Evolutionary conservation across 2,329 filamentous ascomycete species (phyloP).

Genomic region (Alternaria consortialis): DNA sequence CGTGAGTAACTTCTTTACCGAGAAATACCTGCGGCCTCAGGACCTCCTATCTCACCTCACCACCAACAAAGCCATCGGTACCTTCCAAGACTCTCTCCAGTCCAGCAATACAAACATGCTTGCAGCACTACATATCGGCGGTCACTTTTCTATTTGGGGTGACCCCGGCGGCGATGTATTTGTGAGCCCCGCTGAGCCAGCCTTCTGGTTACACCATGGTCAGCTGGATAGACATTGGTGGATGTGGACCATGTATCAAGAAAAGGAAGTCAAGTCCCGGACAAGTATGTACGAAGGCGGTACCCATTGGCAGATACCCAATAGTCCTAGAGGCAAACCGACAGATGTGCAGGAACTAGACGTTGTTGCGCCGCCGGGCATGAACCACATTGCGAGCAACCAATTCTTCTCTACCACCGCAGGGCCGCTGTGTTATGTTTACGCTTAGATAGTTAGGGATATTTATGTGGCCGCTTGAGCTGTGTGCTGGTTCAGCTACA

Average conservation of each 20-base stretch:
- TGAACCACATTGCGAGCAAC: conserved; percentile 33
- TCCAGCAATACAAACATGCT: conserved; percentile 14
- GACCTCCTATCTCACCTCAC: conserved; percentile 39
- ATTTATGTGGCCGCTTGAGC: too few relatives aligned
- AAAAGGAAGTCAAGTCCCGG: conserved; percentile 40
- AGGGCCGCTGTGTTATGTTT: conserved; percentile 47
- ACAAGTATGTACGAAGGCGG: conserved; percentile 52
- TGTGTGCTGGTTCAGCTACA: neutral
- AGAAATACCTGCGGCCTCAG: conserved; percentile 22
- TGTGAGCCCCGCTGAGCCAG: conserved; percentile 56
- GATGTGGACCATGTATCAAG: conserved; percentile 58
- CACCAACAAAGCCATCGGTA: conserved; percentile 27
- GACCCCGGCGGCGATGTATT: conserved; percentile 59
- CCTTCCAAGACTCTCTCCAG: conserved; percentile 41
- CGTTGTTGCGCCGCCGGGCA: conserved; percentile 34
- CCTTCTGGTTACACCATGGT: conserved; percentile 60
- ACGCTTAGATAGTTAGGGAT: conserved; percentile 26
- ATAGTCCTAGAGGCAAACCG: conserved; percentile 52
- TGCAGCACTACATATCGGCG: conserved; percentile 53
- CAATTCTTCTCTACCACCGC: conserved; percentile 41
- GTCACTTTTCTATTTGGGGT: conserved; percentile 56
- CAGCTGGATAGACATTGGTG: conserved; percentile 60
- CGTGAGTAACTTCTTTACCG: conserved; percentile 41
- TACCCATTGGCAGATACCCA: conserved; percentile 56
- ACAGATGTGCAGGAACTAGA: conserved; percentile 40